Base-by-base conservation (phyloP, 2,329 filamentous ascomycete genomes). In the Fusarium sp. region DNA sequence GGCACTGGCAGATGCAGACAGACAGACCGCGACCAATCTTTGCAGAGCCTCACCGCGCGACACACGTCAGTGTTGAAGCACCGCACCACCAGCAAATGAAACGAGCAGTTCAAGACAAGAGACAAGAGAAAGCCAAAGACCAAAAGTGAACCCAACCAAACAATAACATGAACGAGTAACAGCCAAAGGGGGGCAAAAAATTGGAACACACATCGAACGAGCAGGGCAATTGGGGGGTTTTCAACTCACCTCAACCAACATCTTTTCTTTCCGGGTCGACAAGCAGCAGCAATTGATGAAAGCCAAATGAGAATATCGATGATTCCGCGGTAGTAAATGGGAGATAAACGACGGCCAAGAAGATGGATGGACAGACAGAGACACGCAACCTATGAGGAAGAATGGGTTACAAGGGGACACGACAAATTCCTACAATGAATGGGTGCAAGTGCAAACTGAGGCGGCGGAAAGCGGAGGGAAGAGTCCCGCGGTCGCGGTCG, bases 161-260 rank as follows among this genome's bases (percentile, higher is more conserved):
- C 45, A 66, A 58, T 43, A 52, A 55, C 51, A 59, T 49, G 34
- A 38, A 56, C 33, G 44, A 55, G 44, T 22, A 22, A 46, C 24
- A 44, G 43, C 38, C 46, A 20, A 50, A 48, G 54, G 52, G 56
- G 54, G 49, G 26, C 42, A 66, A 53, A 66, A 58, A 57, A 38
- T 55, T 22, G 45, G 28, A 51, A 65, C 34, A 65, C 55, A 42
- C 22, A 59, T 46, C 55, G 17, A 62, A 44, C 31, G 34, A 38
- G 18, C 63, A 61, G 40, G 40, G 61, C 54, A 64, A 55, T 54
- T 55, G 43, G 62, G 24, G 52, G 54, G 44, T 57, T 70, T 70
- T 60, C 54, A 60, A 79, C 78, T 78, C 72, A 80, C 78, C 73
- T 80, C 78, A 59, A 79, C 77, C 77, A 80, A 75, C 78, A 80